Base-by-base conservation (phyloP, 495 filamentous ascomycete genomes). In the Aspergillus leporis region DNA sequence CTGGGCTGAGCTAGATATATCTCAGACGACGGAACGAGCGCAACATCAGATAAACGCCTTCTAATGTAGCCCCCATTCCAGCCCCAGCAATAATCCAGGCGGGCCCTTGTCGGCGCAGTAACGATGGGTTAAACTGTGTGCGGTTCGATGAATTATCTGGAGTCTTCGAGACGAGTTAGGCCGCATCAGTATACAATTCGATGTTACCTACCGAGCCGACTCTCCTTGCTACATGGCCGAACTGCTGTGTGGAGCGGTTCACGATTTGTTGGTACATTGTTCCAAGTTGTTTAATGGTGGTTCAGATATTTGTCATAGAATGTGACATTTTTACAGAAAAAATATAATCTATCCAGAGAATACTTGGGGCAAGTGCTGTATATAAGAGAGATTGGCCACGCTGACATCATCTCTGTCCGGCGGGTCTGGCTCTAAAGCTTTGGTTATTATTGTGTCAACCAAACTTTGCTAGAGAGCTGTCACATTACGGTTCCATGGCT, bases 11-110 rank as follows among this genome's bases (percentile, higher is more conserved):
- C 14, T 47, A 55, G 18, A 74, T 64, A 51, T 74, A 74, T 45
- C 56, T 67, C 12, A 74, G 54, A 22, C 53, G 59, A 14, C 72
- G 63, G 58, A 74, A 73, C 14, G 70, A 67, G 16, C 67, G 63
- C 32, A 73, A 64, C 36, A 72, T 68, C 41, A 53, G 59, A 53
- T 67, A 71, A 16, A 65, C 68, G 2, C 72, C 72, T 16, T 62
- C 59, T 25, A 74, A 56, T 0, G 72, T 74, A 2, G 72, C 69
- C 3, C 32, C 61, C 55, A 74, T 71, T 5, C 72, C 64, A 5
- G 67, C 72, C 23, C 70, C 72, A 9, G 68, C 72, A 4, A 66
- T 64, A 10, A 41, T 56, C 72, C 72, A 74, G 4, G 68, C 72
- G 41, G 70, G 57, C 0, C 68, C 64, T 41, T 74, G 72, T 23